A percentile compares a stretch with the other conserved stretches of the same genome.
phyloP scores from a whole-genome alignment of 495 filamentous ascomycete species.

The Talaromyces stipitatus region DNA sequence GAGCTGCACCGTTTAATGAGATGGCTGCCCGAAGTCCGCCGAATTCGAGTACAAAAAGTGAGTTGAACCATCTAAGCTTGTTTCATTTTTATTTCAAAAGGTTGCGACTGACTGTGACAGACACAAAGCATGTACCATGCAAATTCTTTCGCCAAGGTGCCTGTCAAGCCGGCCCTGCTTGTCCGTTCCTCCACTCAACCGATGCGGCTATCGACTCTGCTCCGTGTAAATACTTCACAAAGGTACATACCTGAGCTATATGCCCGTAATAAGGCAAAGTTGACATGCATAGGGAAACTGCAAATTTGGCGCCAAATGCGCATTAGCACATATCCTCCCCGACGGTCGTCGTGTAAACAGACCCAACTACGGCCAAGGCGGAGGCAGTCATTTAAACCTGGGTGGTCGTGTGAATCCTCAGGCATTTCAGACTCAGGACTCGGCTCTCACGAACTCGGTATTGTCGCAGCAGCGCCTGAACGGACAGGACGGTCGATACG shows the following conservation, averaged over 20 bases:
- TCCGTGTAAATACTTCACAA: slow-evolving; percentile 96
- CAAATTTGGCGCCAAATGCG: slow-evolving; percentile 97
- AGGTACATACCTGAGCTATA: slow-evolving; percentile 51
- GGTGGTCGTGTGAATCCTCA: slow-evolving; percentile 68
- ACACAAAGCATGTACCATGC: slow-evolving; percentile 96
- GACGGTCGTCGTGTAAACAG: slow-evolving; percentile 86
- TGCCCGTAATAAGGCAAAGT: background rate
- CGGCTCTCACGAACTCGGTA: slow-evolving; percentile 76
- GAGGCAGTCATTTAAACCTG: slow-evolving; percentile 53
- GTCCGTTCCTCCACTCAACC: slow-evolving; percentile 90
- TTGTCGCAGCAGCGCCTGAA: slow-evolving; percentile 60
- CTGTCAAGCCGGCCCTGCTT: slow-evolving; percentile 92
- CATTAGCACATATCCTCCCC: slow-evolving; percentile 88
- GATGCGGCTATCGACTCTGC: slow-evolving; percentile 71
- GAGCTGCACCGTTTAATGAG: slow-evolving; percentile 21
- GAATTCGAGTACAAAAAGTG: slow-evolving; percentile 62
- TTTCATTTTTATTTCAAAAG: background rate
- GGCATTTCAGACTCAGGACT: slow-evolving; percentile 55
- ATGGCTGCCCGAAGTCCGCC: slow-evolving; percentile 67
- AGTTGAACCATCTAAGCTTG: slow-evolving; percentile 21
- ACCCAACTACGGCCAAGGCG: slow-evolving; percentile 30
- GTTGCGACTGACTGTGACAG: slow-evolving; percentile 36
- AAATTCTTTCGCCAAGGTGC: slow-evolving; percentile 97
- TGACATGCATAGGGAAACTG: slow-evolving; percentile 81
- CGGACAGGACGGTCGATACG: slow-evolving; percentile 36